Evolutionary conservation across 2,329 filamentous ascomycete species (phyloP), one percentile per base, ranked within the genome.

Genomic region (Calonectria naviculata): DNA sequence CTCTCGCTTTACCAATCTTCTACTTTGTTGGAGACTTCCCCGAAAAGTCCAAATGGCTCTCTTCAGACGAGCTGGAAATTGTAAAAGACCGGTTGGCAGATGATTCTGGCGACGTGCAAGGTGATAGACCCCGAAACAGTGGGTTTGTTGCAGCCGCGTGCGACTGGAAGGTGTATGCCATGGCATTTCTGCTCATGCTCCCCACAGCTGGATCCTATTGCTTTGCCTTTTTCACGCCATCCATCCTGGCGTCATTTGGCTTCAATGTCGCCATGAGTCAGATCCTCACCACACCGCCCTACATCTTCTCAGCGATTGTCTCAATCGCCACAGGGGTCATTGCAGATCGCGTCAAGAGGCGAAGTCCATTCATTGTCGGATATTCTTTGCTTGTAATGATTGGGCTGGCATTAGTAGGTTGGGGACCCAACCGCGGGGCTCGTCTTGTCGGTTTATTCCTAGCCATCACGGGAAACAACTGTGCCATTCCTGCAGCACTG

Each of bases 131-230:
- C 58, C 19, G 64, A 34, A 41, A 28, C 19, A 17, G 31, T 7
- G 5, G 47, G 9, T 58, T 46, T n/a, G 21, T 56, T 4, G 17
- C 29, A 21, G 47, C 64, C 6, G 36, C 49, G 2, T 13, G 13
- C 8, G 65, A 67, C 21, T 61, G 36, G 38, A 67, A 67, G 31
- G 41, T 67, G 9, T 67, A 61, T 10, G 49, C 28, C 2, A 31
- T 67, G 8, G 52, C 52, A 1, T 8, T 38, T 8, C 21, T 67
- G 5, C 26, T 61, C 2, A 61, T 60, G 52, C 28, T 67, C 13
- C 38, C 41, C 7, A 47, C 65, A 17, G 65, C 52, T 12, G 31
- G 26, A 1, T 36, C 41, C 5, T 61, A 67, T 17, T 42, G 52
- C 8, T 26, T 67, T 4, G 38, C 65, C 0, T 67, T 49, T 38